Evolutionary conservation across 495 filamentous ascomycete species (phyloP), one percentile per base, ranked within the genome.

Genomic region (Aspergillus olivimuriae): DNA sequence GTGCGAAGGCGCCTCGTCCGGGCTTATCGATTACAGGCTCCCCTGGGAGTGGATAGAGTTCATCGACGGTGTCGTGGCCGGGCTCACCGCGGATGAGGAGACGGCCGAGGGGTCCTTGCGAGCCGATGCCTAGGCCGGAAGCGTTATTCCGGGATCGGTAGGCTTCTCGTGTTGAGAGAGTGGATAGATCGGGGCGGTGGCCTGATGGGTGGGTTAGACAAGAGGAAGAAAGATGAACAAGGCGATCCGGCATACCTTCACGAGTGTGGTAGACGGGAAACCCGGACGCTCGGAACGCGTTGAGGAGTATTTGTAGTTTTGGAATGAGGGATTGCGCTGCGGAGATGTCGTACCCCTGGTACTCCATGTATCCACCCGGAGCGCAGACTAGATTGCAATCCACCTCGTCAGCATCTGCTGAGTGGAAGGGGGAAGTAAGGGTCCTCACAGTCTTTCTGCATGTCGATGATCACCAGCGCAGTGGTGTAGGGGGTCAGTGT

Each of bases 21-120:
- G 82, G 80, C 57, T 87, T 86, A 55, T 85, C 81, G 28, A 87
- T 77, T 4, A 86, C 68, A 0, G 77, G 74, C 47, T 86, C 82
- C 4, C 62, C 61, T 2, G 63, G 64, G 2, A 74, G 47, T 16
- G 81, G 81, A 32, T 69, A 63, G 18, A 85, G 60, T 49, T 83
- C 81, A 11, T 73, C 65, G 18, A 85, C 68, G 21, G 75, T 78
- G 22, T 76, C 80, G 46, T 84, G 80, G 7, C 82, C 82, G 15
- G 61, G 47, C 53, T 85, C 80, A 1, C 82, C 81, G 17, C 81
- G 75, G 33, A 86, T 68, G 5, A 86, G 65, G 2, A 84, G 68
- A 15, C 78, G 73, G 2, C 82, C 82, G 37, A 85, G 61, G 1
- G 80, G 80, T 7, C 81, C 81, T 11, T 46, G 55, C 18, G 79